Evolutionary conservation across 1,284 basidiomycete genomes (phyloP).

Genomic region (Stygiomarasmius scandens): DNA sequence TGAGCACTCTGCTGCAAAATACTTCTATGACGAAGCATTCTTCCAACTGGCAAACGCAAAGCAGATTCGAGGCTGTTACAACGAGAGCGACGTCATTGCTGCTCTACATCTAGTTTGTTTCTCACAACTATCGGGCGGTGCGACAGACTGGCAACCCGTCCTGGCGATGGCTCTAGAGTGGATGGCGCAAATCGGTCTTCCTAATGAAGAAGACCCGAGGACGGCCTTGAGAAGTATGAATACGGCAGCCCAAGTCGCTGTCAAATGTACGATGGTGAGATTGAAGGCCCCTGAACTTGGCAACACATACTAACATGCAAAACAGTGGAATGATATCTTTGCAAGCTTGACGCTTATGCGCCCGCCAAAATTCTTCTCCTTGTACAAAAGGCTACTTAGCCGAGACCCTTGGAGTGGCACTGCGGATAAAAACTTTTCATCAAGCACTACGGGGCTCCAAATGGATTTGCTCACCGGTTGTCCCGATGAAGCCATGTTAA

Average conservation of each 20-base stretch:
- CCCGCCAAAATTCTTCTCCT: slow-evolving; percentile 64
- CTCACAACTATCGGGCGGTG: slow-evolving; percentile 65
- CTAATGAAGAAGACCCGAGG: slow-evolving; percentile 63
- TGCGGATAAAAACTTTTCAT: slow-evolving; percentile 17
- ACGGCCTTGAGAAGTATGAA: slow-evolving; percentile 56
- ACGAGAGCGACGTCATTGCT: slow-evolving; percentile 70
- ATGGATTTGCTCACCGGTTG: slow-evolving; percentile 75
- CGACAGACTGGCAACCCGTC: slow-evolving; percentile 66
- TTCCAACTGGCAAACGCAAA: slow-evolving; percentile 54
- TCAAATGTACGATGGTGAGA: slow-evolving; percentile 74
- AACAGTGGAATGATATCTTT: slow-evolving; percentile 76
- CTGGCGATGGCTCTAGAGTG: slow-evolving; percentile 72
- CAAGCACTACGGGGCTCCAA: slow-evolving; percentile 32
- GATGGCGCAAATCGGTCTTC: slow-evolving; percentile 65
- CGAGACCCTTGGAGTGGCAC: slow-evolving; percentile 28
- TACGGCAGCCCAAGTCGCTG: slow-evolving; percentile 53
- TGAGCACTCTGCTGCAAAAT: slow-evolving; percentile 60
- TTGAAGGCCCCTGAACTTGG: slow-evolving; percentile 3
- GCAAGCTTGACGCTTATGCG: slow-evolving; percentile 62
- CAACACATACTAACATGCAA: slow-evolving; percentile 5
- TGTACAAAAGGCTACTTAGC: slow-evolving; percentile 63
- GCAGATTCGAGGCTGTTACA: slow-evolving; percentile 52
- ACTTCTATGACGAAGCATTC: slow-evolving; percentile 68
- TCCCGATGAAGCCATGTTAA: slow-evolving; percentile 73
- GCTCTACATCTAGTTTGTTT: slow-evolving; percentile 74